Conservation (phyloP, 371 early-diverging fungal genomes). For the Mortierella sp. region DNA sequence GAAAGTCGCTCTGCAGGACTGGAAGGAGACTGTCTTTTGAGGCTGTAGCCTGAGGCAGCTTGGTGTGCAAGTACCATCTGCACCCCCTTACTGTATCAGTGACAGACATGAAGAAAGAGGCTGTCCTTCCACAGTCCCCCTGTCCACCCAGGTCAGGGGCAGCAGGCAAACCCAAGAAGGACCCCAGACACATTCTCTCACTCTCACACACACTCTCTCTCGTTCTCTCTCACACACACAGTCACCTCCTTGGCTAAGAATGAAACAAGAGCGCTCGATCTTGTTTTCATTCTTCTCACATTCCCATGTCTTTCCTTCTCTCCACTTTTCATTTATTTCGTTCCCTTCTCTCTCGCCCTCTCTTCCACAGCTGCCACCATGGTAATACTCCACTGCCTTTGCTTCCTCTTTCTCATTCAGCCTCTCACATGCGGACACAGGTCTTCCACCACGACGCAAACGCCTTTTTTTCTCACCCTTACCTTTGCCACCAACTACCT, state of each 20-base stretch:
- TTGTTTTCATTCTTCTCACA: neutral
- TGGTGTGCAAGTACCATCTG: neutral
- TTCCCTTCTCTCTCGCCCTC: conserved; percentile 1
- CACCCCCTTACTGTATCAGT: neutral
- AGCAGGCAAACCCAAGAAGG: neutral
- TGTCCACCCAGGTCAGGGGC: neutral
- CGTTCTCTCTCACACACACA: neutral
- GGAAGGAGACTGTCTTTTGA: conserved; percentile 1
- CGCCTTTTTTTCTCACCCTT: neutral
- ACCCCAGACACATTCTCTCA: neutral
- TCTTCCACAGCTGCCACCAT: conserved; percentile 6
- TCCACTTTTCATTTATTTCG: neutral
- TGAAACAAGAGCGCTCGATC: neutral
- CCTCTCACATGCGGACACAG: neutral
- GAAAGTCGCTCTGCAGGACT: neutral
- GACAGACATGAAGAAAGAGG: neutral
- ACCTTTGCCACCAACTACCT: conserved; percentile 2
- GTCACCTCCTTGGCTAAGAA: neutral
- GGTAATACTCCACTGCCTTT: conserved; percentile 4
- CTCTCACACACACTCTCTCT: neutral
- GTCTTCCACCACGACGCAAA: neutral
- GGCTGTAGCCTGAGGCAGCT: neutral
- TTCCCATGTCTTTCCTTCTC: neutral
- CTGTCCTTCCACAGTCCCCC: neutral
- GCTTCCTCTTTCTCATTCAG: neutral